Evolutionary conservation across 139 green algal genomes (phyloP).

Genomic region (Closterium sp.): DNA sequence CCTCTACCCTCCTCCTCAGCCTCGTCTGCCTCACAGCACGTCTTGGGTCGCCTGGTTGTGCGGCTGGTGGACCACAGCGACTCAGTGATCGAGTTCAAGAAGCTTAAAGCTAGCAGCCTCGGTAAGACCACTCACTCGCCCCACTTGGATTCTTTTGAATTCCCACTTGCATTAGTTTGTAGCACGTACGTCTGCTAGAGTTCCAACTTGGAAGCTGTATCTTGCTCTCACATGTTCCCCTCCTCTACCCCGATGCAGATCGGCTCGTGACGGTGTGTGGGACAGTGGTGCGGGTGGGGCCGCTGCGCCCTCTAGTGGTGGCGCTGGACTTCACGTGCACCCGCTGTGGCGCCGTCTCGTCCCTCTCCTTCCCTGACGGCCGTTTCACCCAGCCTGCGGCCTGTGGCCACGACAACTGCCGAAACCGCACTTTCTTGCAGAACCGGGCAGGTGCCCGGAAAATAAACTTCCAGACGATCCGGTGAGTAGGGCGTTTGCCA

Average conservation of each 20-base stretch:
- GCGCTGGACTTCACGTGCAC: constrained; percentile 76
- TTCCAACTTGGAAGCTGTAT: no score
- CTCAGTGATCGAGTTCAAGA: constrained; percentile 2
- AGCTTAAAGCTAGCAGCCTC: constrained; percentile 17
- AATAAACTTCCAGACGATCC: constrained; percentile 83
- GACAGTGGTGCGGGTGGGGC: constrained; percentile 72
- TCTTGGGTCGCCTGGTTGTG: neutral
- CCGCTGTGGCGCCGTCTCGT: constrained; percentile 50
- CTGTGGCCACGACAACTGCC: constrained; percentile 70
- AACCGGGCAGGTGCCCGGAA: constrained; percentile 51
- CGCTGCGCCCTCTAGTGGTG: constrained; percentile 64
- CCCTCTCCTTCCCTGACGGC: constrained; percentile 63
- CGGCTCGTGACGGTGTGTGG: constrained; percentile 74
- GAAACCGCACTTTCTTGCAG: constrained; percentile 66
- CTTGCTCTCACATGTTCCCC: neutral
- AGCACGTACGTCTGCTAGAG: no score
- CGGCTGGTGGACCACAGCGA: constrained; percentile 8
- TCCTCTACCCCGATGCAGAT: constrained; percentile 45
- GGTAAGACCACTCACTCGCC: neutral
- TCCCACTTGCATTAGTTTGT: neutral
- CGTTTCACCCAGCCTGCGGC: constrained; percentile 60
- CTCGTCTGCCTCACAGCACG: neutral
- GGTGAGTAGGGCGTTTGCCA: neutral
- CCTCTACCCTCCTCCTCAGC: neutral
- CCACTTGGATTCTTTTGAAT: neutral